phyloP scores from a whole-genome alignment of 2,329 filamentous ascomycete species.

The Zelopaecilomyces penicillatus region DNA sequence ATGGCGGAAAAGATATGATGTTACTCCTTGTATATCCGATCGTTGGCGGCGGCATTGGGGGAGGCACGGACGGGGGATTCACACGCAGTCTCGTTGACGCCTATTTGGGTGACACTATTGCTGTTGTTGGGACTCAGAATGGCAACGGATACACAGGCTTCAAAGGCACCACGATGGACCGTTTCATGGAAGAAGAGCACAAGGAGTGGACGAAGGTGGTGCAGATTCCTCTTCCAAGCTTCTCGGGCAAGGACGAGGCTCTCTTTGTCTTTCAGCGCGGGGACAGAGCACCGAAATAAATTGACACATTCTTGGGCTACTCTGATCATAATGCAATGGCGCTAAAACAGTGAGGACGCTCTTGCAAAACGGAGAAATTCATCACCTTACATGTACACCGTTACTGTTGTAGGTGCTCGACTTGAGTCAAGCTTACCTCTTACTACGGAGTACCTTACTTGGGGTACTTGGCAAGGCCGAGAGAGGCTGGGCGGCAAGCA shows the following conservation, averaged over 20 bases:
- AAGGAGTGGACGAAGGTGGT: slow-evolving; percentile 49
- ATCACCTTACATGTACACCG: too few species aligned
- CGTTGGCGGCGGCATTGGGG: slow-evolving; percentile 55
- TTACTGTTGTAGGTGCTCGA: too few species aligned
- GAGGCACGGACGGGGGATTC: slow-evolving; percentile 55
- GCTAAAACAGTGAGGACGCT: too few species aligned
- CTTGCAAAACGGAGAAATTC: too few species aligned
- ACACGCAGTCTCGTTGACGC: slow-evolving; percentile 52
- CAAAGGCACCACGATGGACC: slow-evolving; percentile 51
- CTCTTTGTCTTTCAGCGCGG: slow-evolving; percentile 57
- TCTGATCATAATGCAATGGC: too few species aligned
- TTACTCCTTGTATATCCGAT: slow-evolving; percentile 67
- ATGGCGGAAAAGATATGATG: slow-evolving; percentile 45
- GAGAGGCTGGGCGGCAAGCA: too few species aligned
- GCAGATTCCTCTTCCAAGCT: slow-evolving; percentile 63
- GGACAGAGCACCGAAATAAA: slow-evolving; percentile 23
- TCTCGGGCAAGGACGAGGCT: slow-evolving; percentile 69
- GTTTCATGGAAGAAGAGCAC: slow-evolving; percentile 55
- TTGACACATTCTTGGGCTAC: neutral
- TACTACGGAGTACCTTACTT: too few species aligned
- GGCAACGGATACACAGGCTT: slow-evolving; percentile 67
- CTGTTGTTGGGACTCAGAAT: slow-evolving; percentile 70
- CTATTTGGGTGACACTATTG: slow-evolving; percentile 55
- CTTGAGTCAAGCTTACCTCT: too few species aligned
- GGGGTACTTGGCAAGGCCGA: too few species aligned